Evolutionary conservation across 2,329 filamentous ascomycete genomes (phyloP).

Genomic region (Dactylellina drechsleri): DNA sequence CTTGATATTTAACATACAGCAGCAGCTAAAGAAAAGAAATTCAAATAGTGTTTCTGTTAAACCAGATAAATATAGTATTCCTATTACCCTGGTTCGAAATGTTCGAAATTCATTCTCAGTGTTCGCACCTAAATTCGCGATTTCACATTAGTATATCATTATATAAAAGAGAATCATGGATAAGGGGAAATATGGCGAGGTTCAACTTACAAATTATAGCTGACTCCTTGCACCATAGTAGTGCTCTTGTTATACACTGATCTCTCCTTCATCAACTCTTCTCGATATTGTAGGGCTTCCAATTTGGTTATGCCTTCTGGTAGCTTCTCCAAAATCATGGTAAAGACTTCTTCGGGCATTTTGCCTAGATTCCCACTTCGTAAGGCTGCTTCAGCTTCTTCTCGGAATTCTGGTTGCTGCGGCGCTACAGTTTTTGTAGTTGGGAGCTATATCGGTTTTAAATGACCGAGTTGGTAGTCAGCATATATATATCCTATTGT

Average conservation of each 20-base stretch:
- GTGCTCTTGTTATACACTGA: slow-evolving; percentile 52
- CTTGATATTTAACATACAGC: no score
- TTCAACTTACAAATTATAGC: slow-evolving; percentile 38
- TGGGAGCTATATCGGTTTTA: slow-evolving; percentile 13
- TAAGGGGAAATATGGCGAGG: no score
- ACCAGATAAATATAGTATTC: no score
- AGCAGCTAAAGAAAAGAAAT: no score
- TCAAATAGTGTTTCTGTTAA: no score
- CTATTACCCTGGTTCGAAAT: neutral
- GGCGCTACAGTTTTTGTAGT: slow-evolving; percentile 29
- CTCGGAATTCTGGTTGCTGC: slow-evolving; percentile 33
- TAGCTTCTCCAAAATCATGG: slow-evolving; percentile 53
- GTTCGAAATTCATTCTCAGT: slow-evolving; percentile 1
- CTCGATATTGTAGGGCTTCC: slow-evolving; percentile 61
- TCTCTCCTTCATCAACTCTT: slow-evolving; percentile 63
- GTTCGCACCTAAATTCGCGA: slow-evolving; percentile 19
- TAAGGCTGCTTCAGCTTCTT: slow-evolving; percentile 1
- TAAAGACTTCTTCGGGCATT: slow-evolving; percentile 54
- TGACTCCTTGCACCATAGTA: slow-evolving; percentile 35
- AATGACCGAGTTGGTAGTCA: neutral
- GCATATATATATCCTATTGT: no score
- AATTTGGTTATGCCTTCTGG: slow-evolving; percentile 59
- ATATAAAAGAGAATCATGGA: no score
- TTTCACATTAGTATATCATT: no score
- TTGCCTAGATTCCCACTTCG: slow-evolving; percentile 12